A percentile compares a stretch with the other conserved stretches of the same genome.
phyloP scores from a whole-genome alignment of 2,329 filamentous ascomycete genomes.

The Coleophoma cylindrospora region DNA sequence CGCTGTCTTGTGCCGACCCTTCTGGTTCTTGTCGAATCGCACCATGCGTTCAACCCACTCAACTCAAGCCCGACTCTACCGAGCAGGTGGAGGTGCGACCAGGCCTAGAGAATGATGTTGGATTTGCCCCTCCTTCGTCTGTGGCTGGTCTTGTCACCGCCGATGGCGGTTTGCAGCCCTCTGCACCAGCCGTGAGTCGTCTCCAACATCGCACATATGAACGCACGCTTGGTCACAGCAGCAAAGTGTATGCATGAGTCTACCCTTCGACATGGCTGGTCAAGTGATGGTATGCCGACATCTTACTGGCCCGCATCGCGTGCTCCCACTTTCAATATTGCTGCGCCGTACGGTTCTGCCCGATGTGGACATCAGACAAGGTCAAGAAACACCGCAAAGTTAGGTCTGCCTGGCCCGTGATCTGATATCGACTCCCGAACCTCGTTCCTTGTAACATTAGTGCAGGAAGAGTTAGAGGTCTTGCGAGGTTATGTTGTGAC shows the following conservation, averaged over 20 bases:
- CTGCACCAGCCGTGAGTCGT: neutral
- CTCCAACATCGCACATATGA: neutral
- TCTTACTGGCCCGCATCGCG: neutral
- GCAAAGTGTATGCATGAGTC: neutral
- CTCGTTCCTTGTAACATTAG: no score
- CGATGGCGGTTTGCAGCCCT: neutral
- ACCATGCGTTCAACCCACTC: neutral
- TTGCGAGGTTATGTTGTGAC: no score
- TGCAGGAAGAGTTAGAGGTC: no score
- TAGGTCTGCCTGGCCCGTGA: no score
- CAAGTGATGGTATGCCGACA: neutral
- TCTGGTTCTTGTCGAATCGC: neutral
- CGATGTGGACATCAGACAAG: no score
- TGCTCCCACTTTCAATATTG: slow-evolving; percentile 1
- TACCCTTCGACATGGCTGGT: neutral
- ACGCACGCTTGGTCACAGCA: neutral
- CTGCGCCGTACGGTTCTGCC: neutral
- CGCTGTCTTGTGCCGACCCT: neutral
- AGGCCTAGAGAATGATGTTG: no score
- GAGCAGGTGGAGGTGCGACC: neutral
- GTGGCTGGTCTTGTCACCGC: neutral
- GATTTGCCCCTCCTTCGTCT: neutral
- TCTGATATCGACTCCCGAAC: no score
- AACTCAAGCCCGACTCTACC: neutral
- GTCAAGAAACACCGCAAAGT: no score